phyloP scores from a whole-genome alignment of 805 yeast genomes.

The Cyberlindnera saturnus region DNA sequence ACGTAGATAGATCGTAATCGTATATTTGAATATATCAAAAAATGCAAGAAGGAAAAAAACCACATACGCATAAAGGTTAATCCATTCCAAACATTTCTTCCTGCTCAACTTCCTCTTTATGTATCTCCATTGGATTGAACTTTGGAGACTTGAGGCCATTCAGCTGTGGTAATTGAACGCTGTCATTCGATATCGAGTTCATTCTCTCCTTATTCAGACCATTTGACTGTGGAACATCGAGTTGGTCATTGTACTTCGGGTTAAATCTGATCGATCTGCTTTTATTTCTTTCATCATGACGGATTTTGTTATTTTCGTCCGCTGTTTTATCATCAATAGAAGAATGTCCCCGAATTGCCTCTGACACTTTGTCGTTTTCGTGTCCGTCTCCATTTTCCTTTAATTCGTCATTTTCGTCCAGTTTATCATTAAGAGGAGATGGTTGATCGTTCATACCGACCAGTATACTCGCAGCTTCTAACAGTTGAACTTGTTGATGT shows the following conservation, averaged over 20 bases:
- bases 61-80: too few species aligned
- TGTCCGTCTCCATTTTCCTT: too few species aligned
- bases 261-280: slow-evolving; percentile 6
- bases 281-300: too few species aligned
- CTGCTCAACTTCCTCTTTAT: slow-evolving; percentile 4
- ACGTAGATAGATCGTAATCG: too few species aligned
- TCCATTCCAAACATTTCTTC: background rate
- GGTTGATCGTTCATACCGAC: slow-evolving; percentile 18
- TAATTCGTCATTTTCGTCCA: too few species aligned
- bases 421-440: background rate
- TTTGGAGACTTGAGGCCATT: slow-evolving; percentile 3
- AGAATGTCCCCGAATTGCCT: too few species aligned
- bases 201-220: slow-evolving; percentile 7
- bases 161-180: background rate
- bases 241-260: slow-evolving; percentile 9
- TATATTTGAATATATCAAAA: too few species aligned
- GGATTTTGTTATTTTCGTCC: too few species aligned
- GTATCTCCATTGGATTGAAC: background rate
- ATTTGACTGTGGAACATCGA: slow-evolving; percentile 2
- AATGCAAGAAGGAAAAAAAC: too few species aligned
- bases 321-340: too few species aligned
- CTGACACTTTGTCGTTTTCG: too few species aligned
- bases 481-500: slow-evolving; percentile 22
- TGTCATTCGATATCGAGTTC: slow-evolving; percentile 1
- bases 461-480: slow-evolving; percentile 23